phyloP scores from a whole-genome alignment of 139 green algal genomes.

The Chlorella sp. region DNA sequence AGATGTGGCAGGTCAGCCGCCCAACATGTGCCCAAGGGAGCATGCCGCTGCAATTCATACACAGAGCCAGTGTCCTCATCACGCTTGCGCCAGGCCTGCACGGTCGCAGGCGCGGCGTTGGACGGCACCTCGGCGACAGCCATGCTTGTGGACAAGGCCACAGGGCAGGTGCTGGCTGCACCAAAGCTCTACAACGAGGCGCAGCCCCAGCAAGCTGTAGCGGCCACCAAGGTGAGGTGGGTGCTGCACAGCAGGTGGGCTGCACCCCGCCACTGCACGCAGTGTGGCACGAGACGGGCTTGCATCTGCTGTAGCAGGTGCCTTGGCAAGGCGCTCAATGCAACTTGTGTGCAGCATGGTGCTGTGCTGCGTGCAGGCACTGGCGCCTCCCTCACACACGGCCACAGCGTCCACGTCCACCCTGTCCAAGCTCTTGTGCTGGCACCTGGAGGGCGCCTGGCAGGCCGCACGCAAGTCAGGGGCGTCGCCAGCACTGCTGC shows the following conservation, averaged over 20 bases:
- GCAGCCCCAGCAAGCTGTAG: slow-evolving; percentile 32
- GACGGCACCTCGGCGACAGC: slow-evolving; percentile 87
- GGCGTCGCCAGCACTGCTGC: slow-evolving; percentile 44
- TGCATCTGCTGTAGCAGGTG: no score
- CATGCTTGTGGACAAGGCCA: slow-evolving; percentile 65
- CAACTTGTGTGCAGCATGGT: no score
- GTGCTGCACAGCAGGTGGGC: no score
- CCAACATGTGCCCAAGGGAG: no score
- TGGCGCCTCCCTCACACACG: slow-evolving; percentile 72
- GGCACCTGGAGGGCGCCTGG: slow-evolving; percentile 44
- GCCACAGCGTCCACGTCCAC: slow-evolving; percentile 73
- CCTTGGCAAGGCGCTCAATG: no score
- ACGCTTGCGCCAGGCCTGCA: no score
- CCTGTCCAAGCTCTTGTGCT: slow-evolving; percentile 80
- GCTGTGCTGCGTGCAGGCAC: no score
- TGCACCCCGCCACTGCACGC: no score
- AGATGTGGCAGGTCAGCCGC: background rate
- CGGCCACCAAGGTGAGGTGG: slow-evolving; percentile 30
- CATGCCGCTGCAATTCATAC: no score
- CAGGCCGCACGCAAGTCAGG: slow-evolving; percentile 7
- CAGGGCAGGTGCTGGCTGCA: slow-evolving; percentile 31
- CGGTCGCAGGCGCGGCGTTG: slow-evolving; percentile 56
- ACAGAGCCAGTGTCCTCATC: no score
- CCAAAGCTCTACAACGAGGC: slow-evolving; percentile 78
- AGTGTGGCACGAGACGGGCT: no score